These are phyloP conservation scores for Gynandropsis gynandra DNA, from an alignment of 345 rosid genomes.

Conservation along the genomic window DNA sequence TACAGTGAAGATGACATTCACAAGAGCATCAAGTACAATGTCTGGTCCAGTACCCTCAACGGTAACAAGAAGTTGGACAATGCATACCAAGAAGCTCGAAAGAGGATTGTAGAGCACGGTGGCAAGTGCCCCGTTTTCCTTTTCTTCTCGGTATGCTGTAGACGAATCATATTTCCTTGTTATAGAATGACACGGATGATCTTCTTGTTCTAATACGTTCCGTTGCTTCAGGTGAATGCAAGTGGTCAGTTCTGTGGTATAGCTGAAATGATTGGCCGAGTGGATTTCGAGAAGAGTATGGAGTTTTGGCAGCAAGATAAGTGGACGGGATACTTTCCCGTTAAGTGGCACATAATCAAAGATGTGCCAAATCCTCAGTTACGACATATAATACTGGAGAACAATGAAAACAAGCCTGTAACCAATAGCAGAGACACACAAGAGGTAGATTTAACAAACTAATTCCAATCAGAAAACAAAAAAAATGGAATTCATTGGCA, in stretches of 20 bases:
- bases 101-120: constrained; percentile 31
- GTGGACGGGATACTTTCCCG: constrained; percentile 63
- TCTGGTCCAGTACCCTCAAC: constrained; percentile 62
- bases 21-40: constrained; percentile 63
- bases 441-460: constrained; percentile 36
- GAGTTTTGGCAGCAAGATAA: constrained; percentile 82
- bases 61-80: constrained; percentile 53
- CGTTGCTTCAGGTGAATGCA: constrained; percentile 50
- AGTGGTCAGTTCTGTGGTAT: constrained; percentile 74
- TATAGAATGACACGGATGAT: background rate
- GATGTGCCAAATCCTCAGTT: constrained; percentile 56
- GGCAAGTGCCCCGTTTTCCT: constrained; percentile 51
- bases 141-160: constrained; percentile 48
- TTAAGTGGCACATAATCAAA: constrained; percentile 65
- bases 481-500: constrained; percentile 9
- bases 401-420: constrained; percentile 67
- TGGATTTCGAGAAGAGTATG: constrained; percentile 51
- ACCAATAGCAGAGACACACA: constrained; percentile 76
- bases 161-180: background rate
- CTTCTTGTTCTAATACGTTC: constrained; percentile 5
- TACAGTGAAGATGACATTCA: constrained; percentile 65
- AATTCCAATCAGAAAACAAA: background rate
- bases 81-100: constrained; percentile 46
- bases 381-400: constrained; percentile 53
- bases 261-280: constrained; percentile 62